phyloP scores from a whole-genome alignment of 305 asterid species.

The Fraxinus sp. region DNA sequence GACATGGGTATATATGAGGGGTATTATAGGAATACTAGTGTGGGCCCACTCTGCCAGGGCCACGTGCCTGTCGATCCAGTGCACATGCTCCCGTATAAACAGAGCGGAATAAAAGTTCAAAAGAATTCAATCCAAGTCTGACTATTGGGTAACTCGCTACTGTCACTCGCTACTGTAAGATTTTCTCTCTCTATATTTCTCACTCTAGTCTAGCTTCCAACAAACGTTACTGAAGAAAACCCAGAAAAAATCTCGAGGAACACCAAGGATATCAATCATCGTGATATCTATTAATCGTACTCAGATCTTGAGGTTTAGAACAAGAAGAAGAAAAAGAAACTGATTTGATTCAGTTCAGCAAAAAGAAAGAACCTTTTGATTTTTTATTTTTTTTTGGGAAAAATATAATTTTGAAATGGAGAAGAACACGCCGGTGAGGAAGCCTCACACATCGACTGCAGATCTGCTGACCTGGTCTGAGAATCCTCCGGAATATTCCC shows the following conservation, averaged over 20 bases:
- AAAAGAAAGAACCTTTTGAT: background rate
- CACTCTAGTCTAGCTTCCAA: constrained; percentile 23
- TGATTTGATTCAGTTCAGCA: background rate
- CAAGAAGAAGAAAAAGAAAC: constrained; percentile 3
- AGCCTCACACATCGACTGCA: constrained; percentile 87
- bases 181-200: background rate
- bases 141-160: background rate
- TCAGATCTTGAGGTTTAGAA: constrained; percentile 8
- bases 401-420: constrained; percentile 49
- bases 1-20: background rate
- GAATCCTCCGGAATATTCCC: constrained; percentile 64
- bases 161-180: background rate
- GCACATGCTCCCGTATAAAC: constrained; percentile 28
- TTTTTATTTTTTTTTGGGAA: background rate
- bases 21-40: background rate
- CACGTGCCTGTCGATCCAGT: constrained; percentile 27
- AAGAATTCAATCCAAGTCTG: background rate
- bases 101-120: constrained; percentile 2
- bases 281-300: constrained; percentile 13
- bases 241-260: background rate
- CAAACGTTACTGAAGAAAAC: constrained; percentile 17
- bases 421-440: constrained; percentile 68
- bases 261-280: constrained; percentile 5
- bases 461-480: constrained; percentile 96
- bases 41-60: constrained; percentile 22